A percentile compares a stretch with the other conserved stretches of the same genome.
phyloP scores from a whole-genome alignment of 78 protist species.

The Pigoraptor vietnamica region DNA sequence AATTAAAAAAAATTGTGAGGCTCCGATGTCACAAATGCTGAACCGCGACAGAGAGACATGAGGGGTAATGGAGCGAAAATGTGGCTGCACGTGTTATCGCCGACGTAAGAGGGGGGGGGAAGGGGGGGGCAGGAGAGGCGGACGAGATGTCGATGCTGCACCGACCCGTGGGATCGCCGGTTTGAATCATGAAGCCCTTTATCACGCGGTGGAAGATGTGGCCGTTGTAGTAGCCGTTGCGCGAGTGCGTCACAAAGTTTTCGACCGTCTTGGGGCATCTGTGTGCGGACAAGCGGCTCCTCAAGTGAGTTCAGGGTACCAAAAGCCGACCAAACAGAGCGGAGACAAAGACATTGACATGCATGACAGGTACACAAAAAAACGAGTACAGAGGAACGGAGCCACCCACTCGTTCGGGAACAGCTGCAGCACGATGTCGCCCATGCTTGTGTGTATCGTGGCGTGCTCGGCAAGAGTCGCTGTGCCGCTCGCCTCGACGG shows the following conservation, averaged over 20 bases:
- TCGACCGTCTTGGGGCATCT: conserved; percentile 89
- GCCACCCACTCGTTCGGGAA: conserved; percentile 71
- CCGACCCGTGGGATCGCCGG: conserved; percentile 84
- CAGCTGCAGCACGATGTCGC: conserved; percentile 79
- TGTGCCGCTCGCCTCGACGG: neutral
- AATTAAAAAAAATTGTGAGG: neutral
- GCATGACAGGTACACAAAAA: neutral
- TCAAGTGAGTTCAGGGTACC: neutral
- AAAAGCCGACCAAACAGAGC: neutral
- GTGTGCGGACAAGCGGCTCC: neutral
- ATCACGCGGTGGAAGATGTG: conserved; percentile 88
- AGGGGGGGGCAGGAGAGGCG: neutral
- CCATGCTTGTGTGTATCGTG: conserved; percentile 78
- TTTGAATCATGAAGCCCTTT: conserved; percentile 91
- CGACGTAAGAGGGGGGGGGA: neutral
- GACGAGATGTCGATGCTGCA: neutral
- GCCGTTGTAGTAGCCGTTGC: conserved; percentile 75
- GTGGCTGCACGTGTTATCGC: too few relatives aligned
- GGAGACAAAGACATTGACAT: neutral
- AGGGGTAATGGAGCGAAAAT: too few relatives aligned
- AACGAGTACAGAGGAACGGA: too few relatives aligned
- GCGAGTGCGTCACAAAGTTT: conserved; percentile 85
- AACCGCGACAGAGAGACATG: too few relatives aligned
- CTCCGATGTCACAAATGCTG: neutral
- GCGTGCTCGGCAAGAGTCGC: neutral